These are phyloP conservation scores for Microstroma glucosiphilum DNA, from an alignment of 1,284 basidiomycete species.

Conservation along the genomic window DNA sequence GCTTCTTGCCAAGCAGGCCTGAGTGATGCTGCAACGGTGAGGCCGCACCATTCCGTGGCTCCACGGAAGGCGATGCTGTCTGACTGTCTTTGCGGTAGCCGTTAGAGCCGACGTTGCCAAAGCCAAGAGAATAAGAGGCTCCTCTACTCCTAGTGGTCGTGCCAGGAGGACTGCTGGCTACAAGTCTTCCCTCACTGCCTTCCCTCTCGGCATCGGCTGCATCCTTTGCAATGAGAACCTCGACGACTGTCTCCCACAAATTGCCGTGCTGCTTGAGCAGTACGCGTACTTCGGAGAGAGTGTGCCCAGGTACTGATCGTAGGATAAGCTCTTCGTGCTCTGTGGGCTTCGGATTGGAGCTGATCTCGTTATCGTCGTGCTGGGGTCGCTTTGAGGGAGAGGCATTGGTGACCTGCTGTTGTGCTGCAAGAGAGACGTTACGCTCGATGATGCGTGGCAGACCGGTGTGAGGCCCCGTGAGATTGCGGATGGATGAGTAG, in stretches of 20 bases:
- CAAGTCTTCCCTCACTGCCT: neutral
- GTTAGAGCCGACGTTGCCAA: neutral
- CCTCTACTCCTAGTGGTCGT: neutral
- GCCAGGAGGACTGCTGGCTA: neutral
- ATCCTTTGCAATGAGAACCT: constrained; percentile 12
- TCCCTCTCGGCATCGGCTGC: neutral
- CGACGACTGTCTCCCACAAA: constrained; percentile 15
- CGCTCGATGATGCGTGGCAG: constrained; percentile 64
- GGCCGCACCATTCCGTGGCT: neutral
- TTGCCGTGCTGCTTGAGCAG: constrained; percentile 13
- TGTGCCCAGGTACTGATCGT: constrained; percentile 11
- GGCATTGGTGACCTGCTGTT: neutral
- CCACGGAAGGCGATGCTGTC: neutral
- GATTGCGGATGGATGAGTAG: constrained; percentile 81
- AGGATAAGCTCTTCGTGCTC: constrained; percentile 13
- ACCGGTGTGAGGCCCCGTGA: constrained; percentile 75
- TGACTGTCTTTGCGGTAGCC: neutral
- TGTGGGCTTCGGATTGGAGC: constrained; percentile 9
- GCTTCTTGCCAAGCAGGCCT: neutral
- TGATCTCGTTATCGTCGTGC: constrained; percentile 15
- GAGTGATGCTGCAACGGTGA: neutral
- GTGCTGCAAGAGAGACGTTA: constrained; percentile 10
- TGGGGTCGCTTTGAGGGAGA: no score
- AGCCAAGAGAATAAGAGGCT: neutral
- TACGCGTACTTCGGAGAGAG: constrained; percentile 10